Evolutionary conservation across 1,284 basidiomycete genomes (phyloP).

Genomic region (Athelia sp.): DNA sequence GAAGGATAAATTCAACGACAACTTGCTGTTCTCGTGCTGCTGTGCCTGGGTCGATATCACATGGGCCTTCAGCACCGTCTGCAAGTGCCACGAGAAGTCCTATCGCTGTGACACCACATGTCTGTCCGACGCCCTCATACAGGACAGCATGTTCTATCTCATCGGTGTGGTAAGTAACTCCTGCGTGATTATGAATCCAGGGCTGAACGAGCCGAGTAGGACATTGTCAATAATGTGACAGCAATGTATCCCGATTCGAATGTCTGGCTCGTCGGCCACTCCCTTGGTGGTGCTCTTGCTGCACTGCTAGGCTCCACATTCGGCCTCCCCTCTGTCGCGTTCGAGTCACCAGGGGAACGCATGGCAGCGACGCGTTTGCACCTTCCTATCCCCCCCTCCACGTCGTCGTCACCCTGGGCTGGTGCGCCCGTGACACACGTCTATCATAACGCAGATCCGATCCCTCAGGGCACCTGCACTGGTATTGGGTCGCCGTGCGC

Average conservation of each 20-base stretch:
- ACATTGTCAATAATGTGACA: constrained; percentile 78
- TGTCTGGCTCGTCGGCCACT: constrained; percentile 91
- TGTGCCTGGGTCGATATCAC: constrained; percentile 91
- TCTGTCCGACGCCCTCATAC: constrained; percentile 77
- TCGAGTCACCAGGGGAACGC: constrained; percentile 90
- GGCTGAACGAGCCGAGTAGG: constrained; percentile 33
- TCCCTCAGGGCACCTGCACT: constrained; percentile 73
- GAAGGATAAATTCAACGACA: constrained; percentile 96
- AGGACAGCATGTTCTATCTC: constrained; percentile 91
- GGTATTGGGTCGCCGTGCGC: constrained; percentile 62
- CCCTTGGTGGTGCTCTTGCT: constrained; percentile 85
- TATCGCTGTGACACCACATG: constrained; percentile 83
- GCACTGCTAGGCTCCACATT: constrained; percentile 89
- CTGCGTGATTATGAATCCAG: neutral
- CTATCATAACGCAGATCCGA: constrained; percentile 80
- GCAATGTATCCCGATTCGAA: constrained; percentile 80
- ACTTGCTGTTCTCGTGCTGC: constrained; percentile 95
- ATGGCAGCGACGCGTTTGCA: constrained; percentile 85
- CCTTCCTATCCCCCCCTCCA: constrained; percentile 68
- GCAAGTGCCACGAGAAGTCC: constrained; percentile 76
- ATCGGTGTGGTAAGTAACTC: constrained; percentile 61
- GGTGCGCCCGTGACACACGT: constrained; percentile 60
- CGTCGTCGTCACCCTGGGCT: constrained; percentile 10
- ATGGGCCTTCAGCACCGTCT: constrained; percentile 81
- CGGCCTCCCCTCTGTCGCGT: constrained; percentile 90